Evolutionary conservation across 2,329 filamentous ascomycete species (phyloP), one percentile per base, ranked within the genome.

Genomic region (Diaporthe humulicola): DNA sequence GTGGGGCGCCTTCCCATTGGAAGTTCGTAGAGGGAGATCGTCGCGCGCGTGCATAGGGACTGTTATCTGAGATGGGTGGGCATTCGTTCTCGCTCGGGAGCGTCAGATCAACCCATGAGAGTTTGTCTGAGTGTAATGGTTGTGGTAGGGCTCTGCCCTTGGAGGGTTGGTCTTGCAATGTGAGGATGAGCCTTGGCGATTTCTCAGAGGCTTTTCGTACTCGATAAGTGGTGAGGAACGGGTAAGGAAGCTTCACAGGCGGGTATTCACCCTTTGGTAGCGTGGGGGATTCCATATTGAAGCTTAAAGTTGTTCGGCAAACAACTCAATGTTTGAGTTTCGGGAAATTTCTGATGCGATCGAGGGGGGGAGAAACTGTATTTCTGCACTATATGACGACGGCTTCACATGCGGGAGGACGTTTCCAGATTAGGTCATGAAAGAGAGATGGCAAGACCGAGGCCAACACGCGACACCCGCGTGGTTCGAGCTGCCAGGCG

Each of bases 231-330:
- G 86, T 87, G 52, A 87, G 81, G 67, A 84, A 88, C 6, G 86
- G 86, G 72, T 87, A 85, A 25, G 86, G 86, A 38, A 87, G 83
- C 77, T 86, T 87, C 33, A 87, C 83, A 73, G 79, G 79, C 40
- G 85, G 83, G 72, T 83, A 78, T 3, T n/a, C 42, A 56, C 76
- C 60, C 19, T 74, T 61, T 17, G 57, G 45, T 15, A 52, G 67
- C 15, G 74, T 14, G 42, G 61, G 22, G 28, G 76, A 57, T 19
- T 73, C 42, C 77, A 85, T 75, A 74, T 77, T 74, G 57, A 3
- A 42, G 38, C 33, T 14, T 30, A 3, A 15, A 25, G 19, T 4
- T 7, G 3, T 54, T 64, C 7, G 42, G 17, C 45, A 33, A 28
- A 38, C 45, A 42, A 48, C 4, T 38, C 30, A 19, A 42, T 25